Evolutionary conservation across 495 filamentous ascomycete species (phyloP), one percentile per base, ranked within the genome.

Genomic region (Cercophora samala): DNA sequence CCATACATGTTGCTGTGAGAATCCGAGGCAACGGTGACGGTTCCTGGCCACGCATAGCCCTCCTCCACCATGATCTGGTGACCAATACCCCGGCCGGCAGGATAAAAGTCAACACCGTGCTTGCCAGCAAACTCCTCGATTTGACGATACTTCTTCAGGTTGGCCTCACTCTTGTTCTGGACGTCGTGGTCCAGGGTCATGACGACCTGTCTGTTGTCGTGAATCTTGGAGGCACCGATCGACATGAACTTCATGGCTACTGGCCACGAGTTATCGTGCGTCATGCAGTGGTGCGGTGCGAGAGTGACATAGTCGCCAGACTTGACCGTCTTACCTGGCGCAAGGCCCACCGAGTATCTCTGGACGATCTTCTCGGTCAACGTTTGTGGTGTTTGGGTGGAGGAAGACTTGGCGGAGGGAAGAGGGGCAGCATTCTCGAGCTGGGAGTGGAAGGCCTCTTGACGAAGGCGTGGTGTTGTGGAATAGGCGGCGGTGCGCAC

Each of bases 101-200:
- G 90, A 72, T 91, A 97, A 74, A 96, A 96, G 64, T 89, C 87
- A 3, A 96, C 85, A 0, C 89, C 91, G 55, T 97, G 92, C 55
- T 86, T 83, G 67, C 83, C 84, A 5, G 95, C 95, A 76, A 97
- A 97, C 65, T 88, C 85, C 75, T 97, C 91, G 68, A 99, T 97
- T 74, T 90, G 87, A 4, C 72, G 69, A 74, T 97, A 97, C 73
- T 97, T 97, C 72, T 88, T 87, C 19, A 97, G 76, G 76, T 97
- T 97, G 64, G 86, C 76, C 58, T 92, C 90, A 72, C 79, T 87
- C 78, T 90, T 91, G 77, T 97, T 97, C 72, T 96, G 91, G 1
- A 97, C 92, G 70, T 98, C 93, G 73, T 97, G 95, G 76, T 98
- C 94, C 6, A 98, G 83, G 0, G 93, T 91, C 86, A 96, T 90